Evolutionary conservation across 192 early-diverging fungal species (phyloP).

Genomic region (Funneliformis mosseae): DNA sequence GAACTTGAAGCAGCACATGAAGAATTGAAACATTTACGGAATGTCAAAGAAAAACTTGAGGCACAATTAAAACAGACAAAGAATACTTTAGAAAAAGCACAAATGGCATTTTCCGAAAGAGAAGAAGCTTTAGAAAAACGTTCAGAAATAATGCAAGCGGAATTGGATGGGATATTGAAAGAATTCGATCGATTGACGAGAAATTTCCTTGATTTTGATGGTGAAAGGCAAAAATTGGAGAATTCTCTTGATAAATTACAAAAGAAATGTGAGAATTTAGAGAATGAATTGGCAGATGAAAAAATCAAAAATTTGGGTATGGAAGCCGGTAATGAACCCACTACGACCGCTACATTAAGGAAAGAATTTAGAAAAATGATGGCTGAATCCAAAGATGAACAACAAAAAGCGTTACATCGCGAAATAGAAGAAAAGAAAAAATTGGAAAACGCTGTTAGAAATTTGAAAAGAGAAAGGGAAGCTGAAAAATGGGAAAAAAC

Average conservation of each 20-base stretch:
- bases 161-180: conserved; percentile 46
- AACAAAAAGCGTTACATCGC: conserved; percentile 49
- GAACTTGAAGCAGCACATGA: conserved; percentile 30
- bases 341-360: conserved; percentile 50
- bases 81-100: conserved; percentile 18
- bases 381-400: conserved; percentile 51
- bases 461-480: conserved; percentile 49
- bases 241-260: conserved; percentile 37
- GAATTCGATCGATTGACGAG: conserved; percentile 50
- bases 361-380: conserved; percentile 60
- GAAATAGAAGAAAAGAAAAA: conserved; percentile 52
- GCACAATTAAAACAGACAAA: conserved; percentile 26
- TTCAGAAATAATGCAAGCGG: conserved; percentile 36
- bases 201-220: conserved; percentile 47
- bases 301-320: conserved; percentile 43
- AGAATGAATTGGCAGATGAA: conserved; percentile 43
- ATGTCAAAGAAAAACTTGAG: conserved; percentile 23
- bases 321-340: conserved; percentile 6
- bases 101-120: conserved; percentile 29
- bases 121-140: conserved; percentile 40
- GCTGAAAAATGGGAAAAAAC: conserved; percentile 23
- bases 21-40: conserved; percentile 39
- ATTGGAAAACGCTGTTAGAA: conserved; percentile 46
- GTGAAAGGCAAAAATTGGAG: conserved; percentile 41
- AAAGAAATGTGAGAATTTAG: conserved; percentile 34